A percentile compares a stretch with the other conserved stretches of the same genome.
Conservation (phyloP, 1,284 basidiomycete genomes). For the Tylopilus sp. region DNA sequence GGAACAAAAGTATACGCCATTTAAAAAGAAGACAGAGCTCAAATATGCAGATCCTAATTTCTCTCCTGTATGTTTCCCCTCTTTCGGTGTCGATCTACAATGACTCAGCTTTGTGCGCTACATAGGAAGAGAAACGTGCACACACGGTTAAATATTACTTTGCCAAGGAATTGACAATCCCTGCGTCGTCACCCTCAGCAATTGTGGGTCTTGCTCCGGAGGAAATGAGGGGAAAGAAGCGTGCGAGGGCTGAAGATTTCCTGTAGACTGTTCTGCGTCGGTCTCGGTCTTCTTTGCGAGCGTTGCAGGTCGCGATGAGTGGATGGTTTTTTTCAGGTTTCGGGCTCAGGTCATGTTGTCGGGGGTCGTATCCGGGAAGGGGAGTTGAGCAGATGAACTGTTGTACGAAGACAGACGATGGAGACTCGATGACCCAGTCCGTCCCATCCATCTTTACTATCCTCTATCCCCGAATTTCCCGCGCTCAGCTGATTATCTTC, state of each 20-base stretch:
- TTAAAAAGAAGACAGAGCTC: conserved; percentile 74
- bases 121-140: conserved; percentile 77
- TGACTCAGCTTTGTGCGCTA: conserved; percentile 5
- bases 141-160: conserved; percentile 69
- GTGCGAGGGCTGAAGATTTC: conserved; percentile 75
- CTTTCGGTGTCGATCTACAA: not conserved
- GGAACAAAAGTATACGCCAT: conserved; percentile 60
- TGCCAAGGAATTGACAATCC: conserved; percentile 39
- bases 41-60: conserved; percentile 76
- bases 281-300: conserved; percentile 30
- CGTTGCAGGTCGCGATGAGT: conserved; percentile 30
- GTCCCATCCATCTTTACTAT: conserved; percentile 32
- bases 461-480: conserved; percentile 12
- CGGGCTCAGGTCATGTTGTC: conserved; percentile 22
- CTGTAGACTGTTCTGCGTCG: conserved; percentile 39
- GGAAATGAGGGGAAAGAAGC: conserved; percentile 68
- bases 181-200: conserved; percentile 15
- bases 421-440: conserved; percentile 30
- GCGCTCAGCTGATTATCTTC: conserved; percentile 28
- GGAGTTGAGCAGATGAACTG: not conserved
- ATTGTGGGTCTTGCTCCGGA: conserved; percentile 36
- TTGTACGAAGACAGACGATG: conserved; percentile 10
- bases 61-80: conserved; percentile 51
- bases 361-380: conserved; percentile 8
- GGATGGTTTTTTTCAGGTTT: conserved; percentile 31